Evolutionary conservation across 179 eudicot species (phyloP), one percentile per base, ranked within the genome.

Genomic region (Beta lomatogona): DNA sequence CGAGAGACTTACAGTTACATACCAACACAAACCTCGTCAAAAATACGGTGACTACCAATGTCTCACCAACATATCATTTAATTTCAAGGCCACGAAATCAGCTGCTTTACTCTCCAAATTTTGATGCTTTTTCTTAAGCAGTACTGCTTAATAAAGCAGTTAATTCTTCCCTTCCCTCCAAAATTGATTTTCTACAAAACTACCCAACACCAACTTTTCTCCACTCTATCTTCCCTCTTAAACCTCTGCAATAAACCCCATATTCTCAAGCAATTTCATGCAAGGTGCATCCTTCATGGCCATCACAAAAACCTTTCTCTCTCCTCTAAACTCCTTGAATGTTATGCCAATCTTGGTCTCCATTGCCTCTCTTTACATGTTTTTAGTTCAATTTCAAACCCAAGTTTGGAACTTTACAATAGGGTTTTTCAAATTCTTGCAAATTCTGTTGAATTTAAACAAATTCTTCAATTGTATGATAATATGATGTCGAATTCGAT

Each of bases 281-380:
- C 87, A 69, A 81, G 87, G 67, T 87, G 72, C 63, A 77, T 82
- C 75, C 84, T 87, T 76, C 87, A 85, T 80, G 87, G 87, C 78
- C 89, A 82, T 66, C 81, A 87, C 59, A 82, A 77, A 57, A 85
- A 87, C 81, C 75, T 71, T 31, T 48, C 73, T 21, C 85, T 85
- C 66, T 68, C 81, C 46, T 80, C 79, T 74, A 54, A 63, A 13
- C 86, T 87, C 79, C 67, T 85, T 14, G 76, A 73, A 64, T 41
- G 70, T 48, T 87, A 87, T 41, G 71, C 86, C 52, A 80, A 69
- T 66, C 71, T 87, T 22, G 86, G 89, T 63, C 82, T 48, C 16
- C 64, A n/a, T n/a, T 25, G 3, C 4, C 65, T 50, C 25, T 69
- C 77, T 76, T 75, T 68, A 18, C 86, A 77, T 46, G 64, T 85